These are phyloP conservation scores for Pyrrhoderma lamaoense DNA, from an alignment of 1,284 basidiomycete genomes.

Conservation along the genomic window DNA sequence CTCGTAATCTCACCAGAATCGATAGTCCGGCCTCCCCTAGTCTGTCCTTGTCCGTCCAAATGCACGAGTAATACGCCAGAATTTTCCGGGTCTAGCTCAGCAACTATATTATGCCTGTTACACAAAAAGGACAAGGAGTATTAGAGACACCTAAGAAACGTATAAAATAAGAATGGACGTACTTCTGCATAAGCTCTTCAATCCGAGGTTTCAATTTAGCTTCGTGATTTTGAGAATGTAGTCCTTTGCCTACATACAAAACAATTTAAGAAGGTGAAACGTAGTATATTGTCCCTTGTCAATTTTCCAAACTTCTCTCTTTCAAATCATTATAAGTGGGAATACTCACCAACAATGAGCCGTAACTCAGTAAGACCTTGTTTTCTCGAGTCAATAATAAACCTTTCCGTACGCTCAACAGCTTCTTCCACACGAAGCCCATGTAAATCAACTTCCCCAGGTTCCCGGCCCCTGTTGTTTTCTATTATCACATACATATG, in stretches of 20 bases:
- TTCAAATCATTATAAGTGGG: background rate
- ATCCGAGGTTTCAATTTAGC: conserved; percentile 94
- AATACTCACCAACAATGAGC: conserved; percentile 74
- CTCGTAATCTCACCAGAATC: conserved; percentile 54
- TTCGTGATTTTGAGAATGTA: conserved; percentile 75
- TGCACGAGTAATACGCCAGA: conserved; percentile 82
- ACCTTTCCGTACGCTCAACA: conserved; percentile 61
- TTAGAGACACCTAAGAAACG: conserved; percentile 19
- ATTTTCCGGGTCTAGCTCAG: conserved; percentile 78
- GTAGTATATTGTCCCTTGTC: background rate
- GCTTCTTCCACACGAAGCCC: conserved; percentile 93
- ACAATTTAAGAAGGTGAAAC: too few relatives aligned
- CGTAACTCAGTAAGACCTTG: conserved; percentile 66
- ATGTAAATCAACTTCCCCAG: conserved; percentile 82
- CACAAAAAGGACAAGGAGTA: background rate
- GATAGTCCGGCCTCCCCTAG: conserved; percentile 38
- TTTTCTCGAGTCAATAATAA: conserved; percentile 61
- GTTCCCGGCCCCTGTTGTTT: conserved; percentile 73
- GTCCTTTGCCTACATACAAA: conserved; percentile 55
- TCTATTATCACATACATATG: conserved; percentile 40
- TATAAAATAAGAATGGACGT: conserved; percentile 33
- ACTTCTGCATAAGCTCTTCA: conserved; percentile 81
- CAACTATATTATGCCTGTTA: conserved; percentile 66
- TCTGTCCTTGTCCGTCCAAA: conserved; percentile 43
- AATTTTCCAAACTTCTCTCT: background rate